phyloP scores from a whole-genome alignment of 1,284 basidiomycete species.

The Leucoagaricus sp. region DNA sequence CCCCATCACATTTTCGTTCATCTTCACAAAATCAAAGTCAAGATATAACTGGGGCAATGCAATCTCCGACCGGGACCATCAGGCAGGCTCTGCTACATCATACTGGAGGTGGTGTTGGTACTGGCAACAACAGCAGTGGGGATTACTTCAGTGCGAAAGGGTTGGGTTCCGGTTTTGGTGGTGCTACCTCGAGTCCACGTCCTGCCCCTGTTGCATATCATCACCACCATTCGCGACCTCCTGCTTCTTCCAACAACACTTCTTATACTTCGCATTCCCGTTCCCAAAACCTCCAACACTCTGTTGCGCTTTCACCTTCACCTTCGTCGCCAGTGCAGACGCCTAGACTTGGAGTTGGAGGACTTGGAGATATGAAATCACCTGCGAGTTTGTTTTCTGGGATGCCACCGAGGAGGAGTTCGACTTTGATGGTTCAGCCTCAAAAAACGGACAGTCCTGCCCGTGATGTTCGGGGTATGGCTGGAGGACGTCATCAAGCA shows the following conservation, averaged over 20 bases:
- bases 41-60: background rate
- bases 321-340: background rate
- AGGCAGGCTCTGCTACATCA: background rate
- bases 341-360: conserved; percentile 2
- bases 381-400: background rate
- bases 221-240: background rate
- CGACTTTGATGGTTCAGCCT: background rate
- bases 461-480: background rate
- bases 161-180: background rate
- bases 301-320: conserved; percentile 5
- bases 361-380: conserved; percentile 1
- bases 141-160: conserved; percentile 10
- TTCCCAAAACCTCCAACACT: background rate
- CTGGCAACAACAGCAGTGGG: background rate
- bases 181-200: conserved; percentile 2
- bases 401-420: conserved; percentile 9
- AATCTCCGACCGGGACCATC: conserved; percentile 12
- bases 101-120: conserved; percentile 4
- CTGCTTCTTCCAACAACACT: background rate
- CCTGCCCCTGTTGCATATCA: background rate
- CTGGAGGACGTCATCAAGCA: background rate
- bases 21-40: background rate
- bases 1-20: background rate
- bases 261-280: background rate
- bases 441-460: background rate